phyloP scores from a whole-genome alignment of 1,284 basidiomycete species.

The Melampsora americana region DNA sequence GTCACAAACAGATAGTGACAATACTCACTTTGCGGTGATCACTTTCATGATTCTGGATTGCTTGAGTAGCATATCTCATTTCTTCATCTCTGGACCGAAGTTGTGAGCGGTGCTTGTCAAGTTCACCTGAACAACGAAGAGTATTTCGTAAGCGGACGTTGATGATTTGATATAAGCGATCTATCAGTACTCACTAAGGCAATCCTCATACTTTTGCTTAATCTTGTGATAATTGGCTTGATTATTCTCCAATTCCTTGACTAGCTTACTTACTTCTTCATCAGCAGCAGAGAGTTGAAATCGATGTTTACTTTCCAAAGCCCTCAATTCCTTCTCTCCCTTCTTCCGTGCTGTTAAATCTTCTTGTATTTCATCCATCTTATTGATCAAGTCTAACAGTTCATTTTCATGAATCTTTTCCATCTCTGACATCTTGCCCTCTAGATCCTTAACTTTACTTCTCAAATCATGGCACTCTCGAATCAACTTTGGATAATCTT shows the following conservation, averaged over 20 bases:
- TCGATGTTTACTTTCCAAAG: conserved; percentile 1
- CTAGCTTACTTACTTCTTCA: conserved; percentile 22
- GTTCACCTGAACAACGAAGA: conserved; percentile 23
- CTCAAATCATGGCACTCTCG: conserved; percentile 14
- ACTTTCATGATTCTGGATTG: conserved; percentile 9
- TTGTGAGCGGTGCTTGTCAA: conserved; percentile 24
- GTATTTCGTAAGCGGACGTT: neutral
- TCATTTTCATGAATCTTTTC: conserved; percentile 36
- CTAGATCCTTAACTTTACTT: conserved; percentile 27
- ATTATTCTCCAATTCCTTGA: neutral
- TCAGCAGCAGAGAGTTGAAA: conserved; percentile 24
- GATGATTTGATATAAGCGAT: neutral
- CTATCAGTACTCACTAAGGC: conserved; percentile 9
- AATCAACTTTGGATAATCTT: conserved; percentile 13
- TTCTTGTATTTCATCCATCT: conserved; percentile 31
- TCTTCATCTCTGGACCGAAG: conserved; percentile 35
- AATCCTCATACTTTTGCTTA: conserved; percentile 30
- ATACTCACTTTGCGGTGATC: conserved; percentile 21
- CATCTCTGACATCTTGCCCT: conserved; percentile 19
- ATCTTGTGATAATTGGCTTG: conserved; percentile 26
- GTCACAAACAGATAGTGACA: neutral
- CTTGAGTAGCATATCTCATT: conserved; percentile 13
- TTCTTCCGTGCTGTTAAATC: conserved; percentile 25
- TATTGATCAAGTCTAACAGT: conserved; percentile 1
- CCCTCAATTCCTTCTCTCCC: conserved; percentile 21